A percentile compares a stretch with the other conserved stretches of the same genome.
Conservation (phyloP, 2,329 filamentous ascomycete species). For the Pseudocercospora cruenta region DNA sequence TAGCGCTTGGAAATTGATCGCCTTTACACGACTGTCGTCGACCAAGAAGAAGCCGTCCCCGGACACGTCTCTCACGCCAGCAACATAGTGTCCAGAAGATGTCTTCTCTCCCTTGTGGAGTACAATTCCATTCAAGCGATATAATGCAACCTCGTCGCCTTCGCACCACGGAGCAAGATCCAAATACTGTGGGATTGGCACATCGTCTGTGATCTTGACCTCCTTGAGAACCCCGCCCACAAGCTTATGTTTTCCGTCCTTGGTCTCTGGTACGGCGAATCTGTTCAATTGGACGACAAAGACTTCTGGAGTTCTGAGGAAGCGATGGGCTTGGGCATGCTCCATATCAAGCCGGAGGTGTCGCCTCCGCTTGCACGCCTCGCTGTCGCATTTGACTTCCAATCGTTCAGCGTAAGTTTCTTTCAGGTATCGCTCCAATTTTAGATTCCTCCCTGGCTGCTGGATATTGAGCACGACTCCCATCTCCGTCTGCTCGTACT, state of each 20-base stretch:
- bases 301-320: background rate
- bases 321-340: background rate
- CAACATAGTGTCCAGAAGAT: background rate
- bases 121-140: background rate
- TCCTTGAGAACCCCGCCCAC: background rate
- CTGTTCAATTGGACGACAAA: background rate
- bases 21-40: background rate
- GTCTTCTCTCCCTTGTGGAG: background rate
- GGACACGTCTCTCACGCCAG: background rate
- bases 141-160: background rate
- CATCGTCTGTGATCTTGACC: background rate
- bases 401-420: background rate
- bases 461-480: background rate
- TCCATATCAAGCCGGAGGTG: background rate
- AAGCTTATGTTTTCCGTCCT: background rate
- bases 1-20: background rate
- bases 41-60: background rate
- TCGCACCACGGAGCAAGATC: background rate
- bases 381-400: background rate
- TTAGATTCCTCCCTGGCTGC: background rate
- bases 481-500: background rate
- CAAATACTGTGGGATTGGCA: background rate
- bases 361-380: background rate
- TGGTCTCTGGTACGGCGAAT: background rate
- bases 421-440: background rate